Conservation (phyloP, 345 rosid genomes). For the Acer negundo region DNA sequence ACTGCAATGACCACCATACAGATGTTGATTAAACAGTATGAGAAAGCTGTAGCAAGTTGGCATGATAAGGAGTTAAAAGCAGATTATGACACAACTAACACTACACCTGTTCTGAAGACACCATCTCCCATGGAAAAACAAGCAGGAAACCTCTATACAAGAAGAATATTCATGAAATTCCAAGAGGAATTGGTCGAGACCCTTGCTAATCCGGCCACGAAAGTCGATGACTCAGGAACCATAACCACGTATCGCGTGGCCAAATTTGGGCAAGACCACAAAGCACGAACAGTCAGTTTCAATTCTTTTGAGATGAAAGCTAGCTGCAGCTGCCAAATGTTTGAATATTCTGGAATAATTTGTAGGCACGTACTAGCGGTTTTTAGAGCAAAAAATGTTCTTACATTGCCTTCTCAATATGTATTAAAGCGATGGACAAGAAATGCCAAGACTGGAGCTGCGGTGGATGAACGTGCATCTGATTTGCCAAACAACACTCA, state of each 20-base stretch:
- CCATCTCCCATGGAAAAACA: slow-evolving; percentile 89
- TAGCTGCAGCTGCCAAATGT: slow-evolving; percentile 80
- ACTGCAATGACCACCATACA: slow-evolving; percentile 61
- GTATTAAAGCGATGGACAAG: slow-evolving; percentile 79
- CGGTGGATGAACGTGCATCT: slow-evolving; percentile 38
- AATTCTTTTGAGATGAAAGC: slow-evolving; percentile 71
- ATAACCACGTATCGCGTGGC: slow-evolving; percentile 59
- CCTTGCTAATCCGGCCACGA: slow-evolving; percentile 65
- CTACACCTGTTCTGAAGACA: slow-evolving; percentile 58
- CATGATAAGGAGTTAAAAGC: slow-evolving; percentile 77
- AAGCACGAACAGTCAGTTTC: slow-evolving; percentile 57
- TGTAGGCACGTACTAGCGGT: slow-evolving; percentile 79
- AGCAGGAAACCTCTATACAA: slow-evolving; percentile 66
- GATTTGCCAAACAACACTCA: slow-evolving; percentile 41
- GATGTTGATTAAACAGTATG: slow-evolving; percentile 56
- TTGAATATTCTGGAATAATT: slow-evolving; percentile 75
- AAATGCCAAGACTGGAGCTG: slow-evolving; percentile 58
- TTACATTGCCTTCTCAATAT: slow-evolving; percentile 68
- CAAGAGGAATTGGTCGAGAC: slow-evolving; percentile 83
- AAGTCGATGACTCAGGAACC: slow-evolving; percentile 57
- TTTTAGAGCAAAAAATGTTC: slow-evolving; percentile 71
- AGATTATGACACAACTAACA: slow-evolving; percentile 62
- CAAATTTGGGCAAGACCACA: slow-evolving; percentile 67
- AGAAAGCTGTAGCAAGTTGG: slow-evolving; percentile 66
- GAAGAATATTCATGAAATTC: slow-evolving; percentile 63